Conservation (phyloP, 108 stramenopile genomes). For the Fragilaria radians region DNA sequence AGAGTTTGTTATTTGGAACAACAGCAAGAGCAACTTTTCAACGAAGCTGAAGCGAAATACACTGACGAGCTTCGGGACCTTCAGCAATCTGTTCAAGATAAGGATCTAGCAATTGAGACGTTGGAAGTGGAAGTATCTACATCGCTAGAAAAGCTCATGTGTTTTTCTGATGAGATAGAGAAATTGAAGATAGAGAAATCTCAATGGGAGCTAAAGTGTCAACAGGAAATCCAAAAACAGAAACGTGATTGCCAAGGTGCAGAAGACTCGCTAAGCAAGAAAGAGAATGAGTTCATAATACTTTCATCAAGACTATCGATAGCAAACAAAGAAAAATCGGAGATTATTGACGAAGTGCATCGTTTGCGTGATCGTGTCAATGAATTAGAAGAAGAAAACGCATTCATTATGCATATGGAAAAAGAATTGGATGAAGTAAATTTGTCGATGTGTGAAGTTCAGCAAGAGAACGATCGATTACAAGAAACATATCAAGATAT, state of each 20-base stretch:
- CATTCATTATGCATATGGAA: slow-evolving; percentile 4
- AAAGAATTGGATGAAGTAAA: slow-evolving; percentile 2
- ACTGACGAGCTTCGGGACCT: background rate
- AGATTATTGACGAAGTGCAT: slow-evolving; percentile 1
- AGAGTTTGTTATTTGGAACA: slow-evolving; percentile 3
- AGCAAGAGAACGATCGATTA: slow-evolving; percentile 3
- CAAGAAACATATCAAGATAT: background rate
- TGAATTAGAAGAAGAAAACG: slow-evolving; percentile 5
- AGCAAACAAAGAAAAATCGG: background rate
- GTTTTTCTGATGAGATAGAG: background rate
- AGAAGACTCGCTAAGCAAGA: background rate
- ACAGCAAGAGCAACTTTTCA: slow-evolving; percentile 1
- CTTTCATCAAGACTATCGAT: background rate
- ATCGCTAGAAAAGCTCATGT: slow-evolving; percentile 1
- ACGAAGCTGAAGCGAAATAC: background rate
- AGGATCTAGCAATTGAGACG: background rate
- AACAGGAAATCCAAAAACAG: background rate
- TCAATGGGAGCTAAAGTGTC: background rate
- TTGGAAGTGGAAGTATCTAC: slow-evolving; percentile 1
- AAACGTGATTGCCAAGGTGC: background rate
- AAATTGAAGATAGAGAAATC: background rate
- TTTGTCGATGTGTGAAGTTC: background rate
- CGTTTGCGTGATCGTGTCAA: slow-evolving; percentile 6
- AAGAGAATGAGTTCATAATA: background rate
- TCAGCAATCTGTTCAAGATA: background rate